phyloP scores from a whole-genome alignment of 1,139 yeast species.

The Debaryomyces singareniensis region DNA sequence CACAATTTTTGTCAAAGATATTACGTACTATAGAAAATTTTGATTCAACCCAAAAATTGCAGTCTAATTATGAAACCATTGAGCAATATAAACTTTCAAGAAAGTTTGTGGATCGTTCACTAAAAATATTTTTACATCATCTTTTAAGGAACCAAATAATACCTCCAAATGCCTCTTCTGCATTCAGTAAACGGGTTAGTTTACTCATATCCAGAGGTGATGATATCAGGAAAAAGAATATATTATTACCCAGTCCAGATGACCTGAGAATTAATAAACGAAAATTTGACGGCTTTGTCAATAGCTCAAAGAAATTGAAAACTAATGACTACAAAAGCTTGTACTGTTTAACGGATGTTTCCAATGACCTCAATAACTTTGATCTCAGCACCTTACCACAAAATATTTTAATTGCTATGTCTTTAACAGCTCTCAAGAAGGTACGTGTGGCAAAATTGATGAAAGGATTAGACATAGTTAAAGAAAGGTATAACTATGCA shows the following conservation, averaged over 20 bases:
- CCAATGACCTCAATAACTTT: constrained; percentile 55
- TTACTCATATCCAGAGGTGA: constrained; percentile 32
- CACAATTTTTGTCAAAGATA: constrained; percentile 43
- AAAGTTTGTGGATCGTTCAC: constrained; percentile 36
- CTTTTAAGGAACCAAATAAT: constrained; percentile 29
- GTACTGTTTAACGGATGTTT: constrained; percentile 59
- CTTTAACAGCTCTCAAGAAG: constrained; percentile 53
- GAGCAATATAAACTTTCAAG: constrained; percentile 37
- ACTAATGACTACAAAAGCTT: constrained; percentile 31
- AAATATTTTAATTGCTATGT: constrained; percentile 59
- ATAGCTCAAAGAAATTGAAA: constrained; percentile 23
- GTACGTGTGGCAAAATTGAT: constrained; percentile 49
- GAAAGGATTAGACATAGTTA: constrained; percentile 64
- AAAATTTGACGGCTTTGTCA: constrained; percentile 32
- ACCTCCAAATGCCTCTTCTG: constrained; percentile 23
- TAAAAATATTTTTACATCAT: constrained; percentile 32
- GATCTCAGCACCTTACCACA: constrained; percentile 67
- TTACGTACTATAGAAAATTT: constrained; percentile 32
- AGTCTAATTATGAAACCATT: constrained; percentile 39
- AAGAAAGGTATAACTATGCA: constrained; percentile 47
- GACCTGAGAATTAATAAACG: constrained; percentile 31
- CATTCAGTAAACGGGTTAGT: constrained; percentile 23
- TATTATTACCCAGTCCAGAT: constrained; percentile 18
- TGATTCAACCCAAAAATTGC: constrained; percentile 33
- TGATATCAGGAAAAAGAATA: constrained; percentile 36